phyloP scores from a whole-genome alignment of 331 rosid species.

The Cydonia oblonga region DNA sequence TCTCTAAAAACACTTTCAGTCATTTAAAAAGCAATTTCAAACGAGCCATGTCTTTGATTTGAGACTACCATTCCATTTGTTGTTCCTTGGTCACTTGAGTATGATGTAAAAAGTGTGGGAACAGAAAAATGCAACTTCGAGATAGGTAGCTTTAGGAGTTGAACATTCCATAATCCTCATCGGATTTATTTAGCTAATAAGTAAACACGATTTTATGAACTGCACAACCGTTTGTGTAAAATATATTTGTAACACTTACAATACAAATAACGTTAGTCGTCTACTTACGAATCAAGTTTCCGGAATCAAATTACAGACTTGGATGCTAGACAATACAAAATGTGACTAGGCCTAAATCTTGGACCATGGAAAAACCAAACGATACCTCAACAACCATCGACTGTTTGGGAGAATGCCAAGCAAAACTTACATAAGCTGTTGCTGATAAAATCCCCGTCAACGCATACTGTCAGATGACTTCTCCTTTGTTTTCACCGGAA shows the following conservation, averaged over 20 bases:
- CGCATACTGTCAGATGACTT: conserved; percentile 13
- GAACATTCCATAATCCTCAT: too few relatives aligned
- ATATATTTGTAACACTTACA: background rate
- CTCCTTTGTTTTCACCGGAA: conserved; percentile 54
- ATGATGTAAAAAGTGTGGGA: too few relatives aligned
- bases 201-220: too few relatives aligned
- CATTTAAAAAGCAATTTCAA: too few relatives aligned
- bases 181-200: too few relatives aligned
- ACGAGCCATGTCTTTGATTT: too few relatives aligned
- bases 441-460: background rate
- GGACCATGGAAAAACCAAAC: background rate
- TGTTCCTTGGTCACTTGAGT: too few relatives aligned
- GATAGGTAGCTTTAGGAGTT: too few relatives aligned
- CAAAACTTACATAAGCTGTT: background rate
- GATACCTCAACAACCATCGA: background rate
- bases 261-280: background rate
- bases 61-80: too few relatives aligned
- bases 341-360: conserved; percentile 2
- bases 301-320: background rate
- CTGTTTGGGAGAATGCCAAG: background rate
- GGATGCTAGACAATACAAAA: background rate
- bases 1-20: too few relatives aligned
- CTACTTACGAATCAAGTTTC: background rate
- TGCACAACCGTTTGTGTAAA: too few relatives aligned
- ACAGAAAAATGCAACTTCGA: too few relatives aligned